Evolutionary conservation across 306 rosid species (phyloP).

Genomic region (Castanospermum australe): DNA sequence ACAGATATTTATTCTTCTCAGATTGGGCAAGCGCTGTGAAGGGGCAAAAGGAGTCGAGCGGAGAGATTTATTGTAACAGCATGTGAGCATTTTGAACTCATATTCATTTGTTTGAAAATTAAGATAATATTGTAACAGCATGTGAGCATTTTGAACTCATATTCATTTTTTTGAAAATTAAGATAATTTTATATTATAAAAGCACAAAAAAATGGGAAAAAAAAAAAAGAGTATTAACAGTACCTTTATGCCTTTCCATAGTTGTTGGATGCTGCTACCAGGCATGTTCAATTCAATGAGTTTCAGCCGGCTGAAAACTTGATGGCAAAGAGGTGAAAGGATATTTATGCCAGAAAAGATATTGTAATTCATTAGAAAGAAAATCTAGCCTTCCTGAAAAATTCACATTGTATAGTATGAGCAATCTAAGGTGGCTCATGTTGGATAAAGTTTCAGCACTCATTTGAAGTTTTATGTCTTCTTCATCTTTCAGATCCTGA

Average conservation of each 20-base stretch:
- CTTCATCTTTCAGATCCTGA: no score
- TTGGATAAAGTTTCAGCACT: background rate
- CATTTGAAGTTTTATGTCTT: no score
- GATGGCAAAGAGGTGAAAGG: slow-evolving; percentile 2
- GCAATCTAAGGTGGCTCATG: background rate
- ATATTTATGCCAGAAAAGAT: background rate
- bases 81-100: no score
- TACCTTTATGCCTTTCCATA: slow-evolving; percentile 20
- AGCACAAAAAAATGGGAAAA: background rate
- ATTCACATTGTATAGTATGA: background rate
- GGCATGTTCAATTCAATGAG: background rate
- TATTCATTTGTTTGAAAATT: no score
- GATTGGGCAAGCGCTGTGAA: background rate
- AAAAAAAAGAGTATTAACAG: background rate
- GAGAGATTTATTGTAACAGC: no score
- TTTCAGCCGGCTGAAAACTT: background rate
- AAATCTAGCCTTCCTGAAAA: background rate
- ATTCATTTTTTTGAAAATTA: no score
- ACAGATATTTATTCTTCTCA: background rate
- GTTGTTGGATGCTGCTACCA: background rate
- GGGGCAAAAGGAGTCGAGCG: background rate
- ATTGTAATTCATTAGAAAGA: background rate
- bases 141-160: no score
- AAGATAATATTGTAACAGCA: no score
- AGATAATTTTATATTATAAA: no score